Conservation (phyloP, 2,329 filamentous ascomycete genomes). For the Arthroderma sp. region DNA sequence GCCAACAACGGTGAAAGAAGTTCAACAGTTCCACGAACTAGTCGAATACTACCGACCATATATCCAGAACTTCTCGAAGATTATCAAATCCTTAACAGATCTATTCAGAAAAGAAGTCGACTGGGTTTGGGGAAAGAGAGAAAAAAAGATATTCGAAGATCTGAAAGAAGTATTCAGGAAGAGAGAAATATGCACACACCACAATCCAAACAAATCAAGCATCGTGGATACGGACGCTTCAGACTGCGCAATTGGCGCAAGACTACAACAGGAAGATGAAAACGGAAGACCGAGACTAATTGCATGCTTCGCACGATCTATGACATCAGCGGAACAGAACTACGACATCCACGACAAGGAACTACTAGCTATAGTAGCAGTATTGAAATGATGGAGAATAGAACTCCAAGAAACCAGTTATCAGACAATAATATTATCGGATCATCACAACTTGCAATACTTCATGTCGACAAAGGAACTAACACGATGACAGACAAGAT, state of each 20-base stretch:
- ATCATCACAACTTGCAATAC: conserved; percentile 19
- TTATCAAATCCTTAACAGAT: background rate
- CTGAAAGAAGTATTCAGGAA: background rate
- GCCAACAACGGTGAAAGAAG: conserved; percentile 8
- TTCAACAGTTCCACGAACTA: conserved; percentile 14
- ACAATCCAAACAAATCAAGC: background rate
- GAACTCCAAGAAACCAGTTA: background rate
- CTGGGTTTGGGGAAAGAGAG: background rate
- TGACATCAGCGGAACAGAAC: conserved; percentile 2
- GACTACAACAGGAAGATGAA: background rate
- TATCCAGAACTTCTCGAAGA: conserved; percentile 13
- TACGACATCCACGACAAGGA: conserved; percentile 3
- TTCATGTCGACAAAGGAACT: conserved; percentile 12
- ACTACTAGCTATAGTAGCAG: background rate
- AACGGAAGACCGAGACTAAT: background rate
- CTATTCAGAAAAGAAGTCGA: background rate
- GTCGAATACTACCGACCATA: conserved; percentile 17
- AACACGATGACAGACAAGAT: conserved; percentile 1
- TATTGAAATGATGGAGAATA: conserved; percentile 1
- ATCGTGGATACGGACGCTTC: background rate
- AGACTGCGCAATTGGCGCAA: background rate
- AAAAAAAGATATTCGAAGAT: background rate
- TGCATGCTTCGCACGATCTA: conserved; percentile 2
- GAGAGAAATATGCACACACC: background rate
- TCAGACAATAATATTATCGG: conserved; percentile 13